Base-by-base conservation (phyloP, 441 rosid species). In the Aleurites moluccanus region DNA sequence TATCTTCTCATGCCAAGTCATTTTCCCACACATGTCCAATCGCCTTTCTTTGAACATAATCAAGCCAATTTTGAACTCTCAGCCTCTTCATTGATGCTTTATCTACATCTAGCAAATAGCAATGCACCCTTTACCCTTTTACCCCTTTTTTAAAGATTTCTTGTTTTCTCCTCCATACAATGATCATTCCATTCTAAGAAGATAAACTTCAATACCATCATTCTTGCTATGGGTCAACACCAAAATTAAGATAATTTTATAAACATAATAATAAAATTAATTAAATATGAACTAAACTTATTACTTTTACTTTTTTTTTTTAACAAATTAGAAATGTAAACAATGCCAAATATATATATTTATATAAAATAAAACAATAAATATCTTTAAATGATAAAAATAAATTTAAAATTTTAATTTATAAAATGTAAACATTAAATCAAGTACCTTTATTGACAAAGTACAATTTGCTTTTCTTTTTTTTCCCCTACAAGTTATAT, bases 11-110 rank as follows among this genome's bases (percentile, higher is more conserved):
- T 5, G 66, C 79, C 69, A 77, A 16, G 67, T 77, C 76, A 72
- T 55, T 60, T 61, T 81, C 81, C 73, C 60, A 42, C 60, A 9
- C 49, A 53, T 16, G 73, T 70, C 77, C 69, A 60, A 68, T 67
- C 35, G 2, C 16, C 45, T 80, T 74, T 72, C 80, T 69, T 77
- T 77, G 69, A 77, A 75, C 83, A 78, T 78, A 74, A 78, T 80
- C 70, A 65, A 77, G 38, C 76, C 80, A 64, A 30, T 68, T 78
- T 78, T 78, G 81, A 77, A 72, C 23, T 8, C 45, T 16, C 38
- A 3, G 40, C n/a, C 53, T 14, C 30, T 23, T 73, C 15, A 1
- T 38, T 28, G 45, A 25, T 50, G 44, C 10, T 72, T 40, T 40
- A 25, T 30, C 16, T 6, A 18, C 68, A 38, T 4, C 28, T 10